Evolutionary conservation across 2,329 filamentous ascomycete genomes (phyloP).

Genomic region (Lachnellula arida): DNA sequence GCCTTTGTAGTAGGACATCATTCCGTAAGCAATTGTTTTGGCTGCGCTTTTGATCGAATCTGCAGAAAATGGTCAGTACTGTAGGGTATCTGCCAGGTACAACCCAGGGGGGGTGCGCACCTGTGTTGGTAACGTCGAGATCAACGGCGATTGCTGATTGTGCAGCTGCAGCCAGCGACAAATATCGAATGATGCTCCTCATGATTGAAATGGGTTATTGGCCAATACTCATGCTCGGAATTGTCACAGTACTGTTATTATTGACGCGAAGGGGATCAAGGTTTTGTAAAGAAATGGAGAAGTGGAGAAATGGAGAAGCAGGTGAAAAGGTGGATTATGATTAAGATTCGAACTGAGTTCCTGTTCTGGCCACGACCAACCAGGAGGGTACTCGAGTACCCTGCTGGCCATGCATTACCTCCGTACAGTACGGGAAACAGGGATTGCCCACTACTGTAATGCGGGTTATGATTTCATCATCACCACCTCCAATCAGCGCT

Average conservation of each 20-base stretch:
- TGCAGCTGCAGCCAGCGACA: slow-evolving; percentile 6
- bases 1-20: slow-evolving; percentile 62
- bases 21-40: slow-evolving; percentile 53
- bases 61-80: slow-evolving; percentile 27
- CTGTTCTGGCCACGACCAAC: not conserved
- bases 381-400: no score
- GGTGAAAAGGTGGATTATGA: not conserved
- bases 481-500: not conserved
- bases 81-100: not conserved
- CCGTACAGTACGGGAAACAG: not conserved
- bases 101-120: slow-evolving; percentile 3
- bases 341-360: not conserved
- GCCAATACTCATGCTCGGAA: not conserved
- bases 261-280: not conserved
- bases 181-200: not conserved
- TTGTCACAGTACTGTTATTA: not conserved
- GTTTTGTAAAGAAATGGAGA: not conserved
- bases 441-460: not conserved
- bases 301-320: not conserved
- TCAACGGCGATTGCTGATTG: not conserved
- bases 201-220: not conserved
- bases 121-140: slow-evolving; percentile 16
- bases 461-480: not conserved
- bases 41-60: slow-evolving; percentile 59
- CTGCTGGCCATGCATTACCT: not conserved